Percentiles rank a stretch among this genome's conserved stretches.
These are phyloP conservation scores for Fusarium goolgardi DNA, from an alignment of 2,329 filamentous ascomycete species.

Conservation along the genomic window DNA sequence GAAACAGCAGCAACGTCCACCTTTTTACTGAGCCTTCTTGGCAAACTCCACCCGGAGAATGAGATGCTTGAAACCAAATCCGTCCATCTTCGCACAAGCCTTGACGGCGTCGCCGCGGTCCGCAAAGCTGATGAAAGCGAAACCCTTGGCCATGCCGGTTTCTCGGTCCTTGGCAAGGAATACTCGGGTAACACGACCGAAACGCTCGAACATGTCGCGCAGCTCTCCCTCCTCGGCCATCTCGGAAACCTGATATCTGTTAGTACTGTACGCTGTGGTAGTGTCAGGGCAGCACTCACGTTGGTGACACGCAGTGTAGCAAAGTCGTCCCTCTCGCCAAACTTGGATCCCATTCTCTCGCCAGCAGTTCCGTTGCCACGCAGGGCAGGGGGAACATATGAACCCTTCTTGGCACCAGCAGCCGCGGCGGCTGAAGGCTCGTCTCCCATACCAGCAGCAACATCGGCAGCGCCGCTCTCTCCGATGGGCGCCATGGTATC, in stretches of 20 bases:
- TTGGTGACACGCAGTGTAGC: conserved; percentile 98
- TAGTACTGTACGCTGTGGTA: conserved; percentile 37
- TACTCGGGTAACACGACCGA: conserved; percentile 94
- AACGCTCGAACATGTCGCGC: conserved; percentile 97
- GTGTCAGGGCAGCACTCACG: conserved; percentile 67
- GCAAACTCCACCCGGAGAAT: conserved; percentile 90
- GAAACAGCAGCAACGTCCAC: conserved; percentile 42
- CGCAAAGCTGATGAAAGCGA: conserved; percentile 97
- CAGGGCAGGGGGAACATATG: conserved; percentile 94
- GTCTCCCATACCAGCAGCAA: conserved; percentile 66
- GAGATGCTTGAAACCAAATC: conserved; percentile 88
- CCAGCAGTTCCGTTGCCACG: conserved; percentile 76
- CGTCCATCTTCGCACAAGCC: conserved; percentile 98
- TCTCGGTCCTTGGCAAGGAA: conserved; percentile 99
- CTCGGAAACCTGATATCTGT: conserved; percentile 79
- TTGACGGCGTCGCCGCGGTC: conserved; percentile 90
- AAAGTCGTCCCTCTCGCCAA: conserved; percentile 91
- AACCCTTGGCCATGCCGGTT: conserved; percentile 95
- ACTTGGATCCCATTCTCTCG: conserved; percentile 91
- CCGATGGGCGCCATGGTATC: conserved; percentile 96
- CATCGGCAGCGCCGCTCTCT: conserved; percentile 66
- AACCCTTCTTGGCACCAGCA: conserved; percentile 69
- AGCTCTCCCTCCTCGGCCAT: conserved; percentile 96
- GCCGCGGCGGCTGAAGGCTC: conserved; percentile 60
- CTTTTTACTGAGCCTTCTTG: conserved; percentile 70